Base-by-base conservation (phyloP, 2,329 filamentous ascomycete genomes). In the Aureobasidium lini region DNA sequence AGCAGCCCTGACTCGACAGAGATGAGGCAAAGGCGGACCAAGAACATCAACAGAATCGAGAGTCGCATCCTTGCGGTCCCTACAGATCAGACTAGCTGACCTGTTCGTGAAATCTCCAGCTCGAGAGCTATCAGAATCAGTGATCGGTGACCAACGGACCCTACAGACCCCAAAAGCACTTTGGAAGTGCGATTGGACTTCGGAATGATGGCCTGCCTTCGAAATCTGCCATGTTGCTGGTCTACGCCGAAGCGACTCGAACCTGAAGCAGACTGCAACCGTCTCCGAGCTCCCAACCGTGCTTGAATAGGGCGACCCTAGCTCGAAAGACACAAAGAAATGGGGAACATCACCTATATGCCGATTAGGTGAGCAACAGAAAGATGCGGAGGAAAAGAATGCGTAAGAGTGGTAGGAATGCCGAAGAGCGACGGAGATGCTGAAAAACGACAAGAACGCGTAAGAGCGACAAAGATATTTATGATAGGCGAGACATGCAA, bases 1-100 rank as follows among this genome's bases (percentile, higher is more conserved):
- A 56, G 52, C 28, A 56, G 52, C 52, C 52, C 52, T 56, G 40
- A 46, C 52, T 46, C 52, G 52, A 15, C 31, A 52, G 34, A 40
- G 36, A 39, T 29, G 6, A 40, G 34, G 13, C 29, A 28, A 50
- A n/a, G n/a, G 48, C 48, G 48, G 36, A 52, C 36, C 23, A 52
- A 18, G 16, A 52, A 52, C 18, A 11, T 13, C n/a, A 10, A 23
- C 32, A 29, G 47, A 7, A 18, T 15, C 47, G 47, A 18, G 6
- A 49, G 47, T 16, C 47, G 47, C 15, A 15, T 32, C 43, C 31
- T 44, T 36, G 6, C 16, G 31, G 11, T 16, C 40, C 50, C 16
- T 31, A 44, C 39, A 56, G 39, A 44, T 34, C 52, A 56, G 37
- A 18, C 49, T 3, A 36, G 39, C 52, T 56, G 40, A 43, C 6